phyloP scores from a whole-genome alignment of 108 stramenopile species.

The Nitzschia palea region DNA sequence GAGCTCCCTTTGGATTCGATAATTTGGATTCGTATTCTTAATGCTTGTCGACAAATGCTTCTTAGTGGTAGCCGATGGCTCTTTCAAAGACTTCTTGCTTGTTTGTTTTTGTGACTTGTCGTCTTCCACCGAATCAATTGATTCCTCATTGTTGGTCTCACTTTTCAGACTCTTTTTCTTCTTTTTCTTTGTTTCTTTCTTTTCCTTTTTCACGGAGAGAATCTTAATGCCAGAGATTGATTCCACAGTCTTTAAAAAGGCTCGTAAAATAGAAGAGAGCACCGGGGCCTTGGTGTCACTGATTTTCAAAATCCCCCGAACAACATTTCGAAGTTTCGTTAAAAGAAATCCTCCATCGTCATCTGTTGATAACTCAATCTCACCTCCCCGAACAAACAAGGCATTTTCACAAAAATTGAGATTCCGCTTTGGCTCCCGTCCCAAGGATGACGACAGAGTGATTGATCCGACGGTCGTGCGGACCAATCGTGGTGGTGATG shows the following conservation, averaged over 20 bases:
- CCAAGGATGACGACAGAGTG: not conserved
- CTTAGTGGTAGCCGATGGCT: conserved; percentile 44
- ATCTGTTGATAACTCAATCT: conserved; percentile 15
- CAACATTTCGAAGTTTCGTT: conserved; percentile 35
- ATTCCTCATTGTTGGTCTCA: conserved; percentile 18
- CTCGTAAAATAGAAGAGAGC: conserved; percentile 16
- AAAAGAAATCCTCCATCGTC: conserved; percentile 23
- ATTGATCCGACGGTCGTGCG: not conserved
- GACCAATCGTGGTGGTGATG: not conserved
- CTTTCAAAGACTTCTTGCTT: conserved; percentile 38
- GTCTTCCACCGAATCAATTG: not conserved
- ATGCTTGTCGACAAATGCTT: conserved; percentile 57
- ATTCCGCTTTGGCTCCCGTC: not conserved
- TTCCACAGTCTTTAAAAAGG: conserved; percentile 29
- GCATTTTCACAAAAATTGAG: not conserved
- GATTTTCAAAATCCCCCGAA: conserved; percentile 40
- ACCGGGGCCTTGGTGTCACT: conserved; percentile 33
- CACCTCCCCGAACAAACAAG: conserved; percentile 22
- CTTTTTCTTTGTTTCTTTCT: conserved; percentile 38
- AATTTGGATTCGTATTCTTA: conserved; percentile 73
- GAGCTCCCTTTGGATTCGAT: conserved; percentile 86
- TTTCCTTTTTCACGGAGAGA: conserved; percentile 25
- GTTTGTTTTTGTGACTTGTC: conserved; percentile 1
- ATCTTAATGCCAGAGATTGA: conserved; percentile 29
- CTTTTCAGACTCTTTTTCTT: conserved; percentile 19